Conservation (phyloP, 192 early-diverging fungal species). For the Entophlyctis luteolus region DNA sequence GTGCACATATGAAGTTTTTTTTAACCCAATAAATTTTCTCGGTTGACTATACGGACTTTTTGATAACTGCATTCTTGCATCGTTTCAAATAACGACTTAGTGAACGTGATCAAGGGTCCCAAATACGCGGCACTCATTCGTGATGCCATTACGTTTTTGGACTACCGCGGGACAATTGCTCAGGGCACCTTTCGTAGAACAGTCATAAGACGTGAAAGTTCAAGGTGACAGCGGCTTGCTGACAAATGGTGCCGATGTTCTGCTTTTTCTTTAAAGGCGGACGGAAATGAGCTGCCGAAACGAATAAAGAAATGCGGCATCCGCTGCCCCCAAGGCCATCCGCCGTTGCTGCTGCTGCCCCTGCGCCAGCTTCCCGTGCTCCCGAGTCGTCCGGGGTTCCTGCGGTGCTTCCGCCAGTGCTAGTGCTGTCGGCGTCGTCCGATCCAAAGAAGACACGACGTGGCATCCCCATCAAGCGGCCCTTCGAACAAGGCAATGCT, state of each 20-base stretch:
- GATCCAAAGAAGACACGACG: too few relatives aligned
- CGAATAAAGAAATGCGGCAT: background rate
- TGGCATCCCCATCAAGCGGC: too few relatives aligned
- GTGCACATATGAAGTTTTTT: too few relatives aligned
- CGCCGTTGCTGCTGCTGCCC: background rate
- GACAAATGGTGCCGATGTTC: conserved; percentile 24
- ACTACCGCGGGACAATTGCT: conserved; percentile 44
- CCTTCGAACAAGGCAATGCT: too few relatives aligned
- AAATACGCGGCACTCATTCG: background rate
- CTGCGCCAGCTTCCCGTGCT: too few relatives aligned
- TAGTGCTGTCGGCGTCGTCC: too few relatives aligned
- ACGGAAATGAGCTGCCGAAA: too few relatives aligned
- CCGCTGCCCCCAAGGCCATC: background rate
- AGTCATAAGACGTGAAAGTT: conserved; percentile 30
- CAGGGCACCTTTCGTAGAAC: conserved; percentile 41
- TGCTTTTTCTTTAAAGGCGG: too few relatives aligned
- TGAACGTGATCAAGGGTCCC: background rate
- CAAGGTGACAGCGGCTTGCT: too few relatives aligned
- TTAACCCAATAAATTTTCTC: too few relatives aligned
- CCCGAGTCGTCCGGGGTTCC: too few relatives aligned
- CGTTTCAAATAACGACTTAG: background rate
- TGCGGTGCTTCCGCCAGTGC: too few relatives aligned
- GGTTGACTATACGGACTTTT: background rate
- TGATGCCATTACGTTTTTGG: conserved; percentile 21
- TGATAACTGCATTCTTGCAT: conserved; percentile 3